These are phyloP conservation scores for Chenopodium album DNA, from an alignment of 148 eudicot species.

Conservation along the genomic window DNA sequence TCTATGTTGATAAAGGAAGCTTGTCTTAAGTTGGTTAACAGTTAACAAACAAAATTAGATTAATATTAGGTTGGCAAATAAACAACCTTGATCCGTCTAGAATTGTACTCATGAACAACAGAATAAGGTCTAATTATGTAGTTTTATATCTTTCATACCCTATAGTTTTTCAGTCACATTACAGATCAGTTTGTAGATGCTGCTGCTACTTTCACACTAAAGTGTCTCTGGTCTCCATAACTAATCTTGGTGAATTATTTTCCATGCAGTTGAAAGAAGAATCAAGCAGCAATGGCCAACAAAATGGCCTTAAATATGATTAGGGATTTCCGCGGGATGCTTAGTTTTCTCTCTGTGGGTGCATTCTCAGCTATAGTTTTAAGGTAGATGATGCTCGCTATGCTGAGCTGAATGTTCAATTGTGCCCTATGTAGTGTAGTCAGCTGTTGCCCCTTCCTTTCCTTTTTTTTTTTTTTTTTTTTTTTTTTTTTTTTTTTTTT, in stretches of 20 bases:
- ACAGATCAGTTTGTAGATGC: neutral
- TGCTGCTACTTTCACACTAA: neutral
- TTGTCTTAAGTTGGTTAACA: neutral
- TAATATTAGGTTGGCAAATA: neutral
- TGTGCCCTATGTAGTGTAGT: slow-evolving; percentile 15
- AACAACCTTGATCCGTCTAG: neutral
- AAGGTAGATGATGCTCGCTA: slow-evolving; percentile 18
- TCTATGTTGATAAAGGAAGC: neutral
- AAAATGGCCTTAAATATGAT: slow-evolving; percentile 39
- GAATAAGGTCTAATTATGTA: neutral
- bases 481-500: neutral
- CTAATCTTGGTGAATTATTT: neutral
- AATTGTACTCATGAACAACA: neutral
- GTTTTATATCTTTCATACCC: neutral
- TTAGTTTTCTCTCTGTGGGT: neutral
- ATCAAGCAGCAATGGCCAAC: slow-evolving; percentile 31
- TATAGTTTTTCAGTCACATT: neutral
- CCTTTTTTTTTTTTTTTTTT: neutral
- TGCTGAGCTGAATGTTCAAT: slow-evolving; percentile 6
- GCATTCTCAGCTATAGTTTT: neutral
- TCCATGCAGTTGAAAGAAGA: slow-evolving; percentile 67
- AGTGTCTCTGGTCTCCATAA: neutral
- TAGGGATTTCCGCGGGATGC: slow-evolving; percentile 9
- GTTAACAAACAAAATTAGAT: neutral
- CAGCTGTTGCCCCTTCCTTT: neutral